Percentiles rank a stretch among this genome's conserved stretches.
Conservation (phyloP, 805 yeast species). For the Cyberlindnera samutprakarnensis region DNA sequence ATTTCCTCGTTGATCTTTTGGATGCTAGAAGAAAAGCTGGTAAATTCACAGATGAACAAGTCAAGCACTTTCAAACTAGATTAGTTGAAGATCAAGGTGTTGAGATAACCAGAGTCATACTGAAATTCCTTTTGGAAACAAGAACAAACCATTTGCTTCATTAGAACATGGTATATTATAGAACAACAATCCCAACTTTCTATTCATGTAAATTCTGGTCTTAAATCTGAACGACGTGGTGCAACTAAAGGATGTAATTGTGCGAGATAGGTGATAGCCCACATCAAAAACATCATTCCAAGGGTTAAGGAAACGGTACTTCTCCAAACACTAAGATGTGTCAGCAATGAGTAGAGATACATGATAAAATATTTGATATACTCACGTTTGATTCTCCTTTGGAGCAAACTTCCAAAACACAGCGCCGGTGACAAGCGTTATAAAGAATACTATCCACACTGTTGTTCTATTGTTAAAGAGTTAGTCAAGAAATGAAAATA, state of each 20-base stretch:
- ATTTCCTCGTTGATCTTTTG: slow-evolving; percentile 36
- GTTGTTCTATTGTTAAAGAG: slow-evolving; percentile 7
- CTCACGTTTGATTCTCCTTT: slow-evolving; percentile 59
- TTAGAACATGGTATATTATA: neutral
- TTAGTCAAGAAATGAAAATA: too few relatives aligned
- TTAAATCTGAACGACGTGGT: slow-evolving; percentile 82
- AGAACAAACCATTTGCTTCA: neutral
- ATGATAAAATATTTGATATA: neutral
- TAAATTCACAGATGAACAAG: slow-evolving; percentile 3
- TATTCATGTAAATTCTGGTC: slow-evolving; percentile 54
- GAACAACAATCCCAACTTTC: neutral
- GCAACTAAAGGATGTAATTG: slow-evolving; percentile 89
- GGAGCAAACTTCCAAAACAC: slow-evolving; percentile 84
- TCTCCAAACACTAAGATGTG: slow-evolving; percentile 67
- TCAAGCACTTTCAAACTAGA: slow-evolving; percentile 1
- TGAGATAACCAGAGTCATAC: slow-evolving; percentile 8
- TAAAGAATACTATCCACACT: slow-evolving; percentile 6
- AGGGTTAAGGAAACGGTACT: slow-evolving; percentile 60
- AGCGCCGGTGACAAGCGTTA: slow-evolving; percentile 39
- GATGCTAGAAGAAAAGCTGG: slow-evolving; percentile 12
- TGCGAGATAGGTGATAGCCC: slow-evolving; percentile 84
- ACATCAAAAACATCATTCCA: slow-evolving; percentile 77
- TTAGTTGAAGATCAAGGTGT: slow-evolving; percentile 6
- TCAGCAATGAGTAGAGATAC: too few relatives aligned
- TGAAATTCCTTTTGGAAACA: slow-evolving; percentile 9